A percentile compares a stretch with the other conserved stretches of the same genome.
Conservation (phyloP, 1,284 basidiomycete species). For the Pholiota adiposa region DNA sequence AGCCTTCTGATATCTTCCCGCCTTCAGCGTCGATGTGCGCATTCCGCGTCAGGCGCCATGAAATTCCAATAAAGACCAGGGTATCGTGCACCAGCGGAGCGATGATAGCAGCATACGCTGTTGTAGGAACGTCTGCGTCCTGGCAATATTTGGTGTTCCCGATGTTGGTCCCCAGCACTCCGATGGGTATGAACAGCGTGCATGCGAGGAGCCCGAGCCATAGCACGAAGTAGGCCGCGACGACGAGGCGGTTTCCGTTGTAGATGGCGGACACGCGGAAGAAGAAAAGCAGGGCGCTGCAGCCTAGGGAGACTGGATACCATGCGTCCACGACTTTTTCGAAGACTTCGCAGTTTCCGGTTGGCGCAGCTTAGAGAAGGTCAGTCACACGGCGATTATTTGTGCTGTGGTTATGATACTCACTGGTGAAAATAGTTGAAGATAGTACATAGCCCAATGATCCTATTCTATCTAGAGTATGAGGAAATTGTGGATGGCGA, state of each 20-base stretch:
- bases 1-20: slow-evolving; percentile 10
- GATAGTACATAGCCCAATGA: slow-evolving; percentile 14
- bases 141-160: slow-evolving; percentile 32
- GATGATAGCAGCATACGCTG: slow-evolving; percentile 19
- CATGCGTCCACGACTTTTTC: slow-evolving; percentile 14
- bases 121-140: slow-evolving; percentile 20
- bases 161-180: slow-evolving; percentile 25
- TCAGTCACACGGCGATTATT: slow-evolving; percentile 2
- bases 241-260: slow-evolving; percentile 23
- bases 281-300: slow-evolving; percentile 36
- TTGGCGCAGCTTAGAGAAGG: slow-evolving; percentile 17
- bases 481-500: not conserved
- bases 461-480: not conserved
- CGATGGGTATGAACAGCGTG: slow-evolving; percentile 21
- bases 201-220: slow-evolving; percentile 32
- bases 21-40: slow-evolving; percentile 3
- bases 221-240: slow-evolving; percentile 29
- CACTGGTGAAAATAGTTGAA: slow-evolving; percentile 11
- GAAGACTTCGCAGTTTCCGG: slow-evolving; percentile 19
- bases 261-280: slow-evolving; percentile 37
- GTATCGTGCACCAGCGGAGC: slow-evolving; percentile 28
- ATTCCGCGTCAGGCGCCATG: slow-evolving; percentile 24
- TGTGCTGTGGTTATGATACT: not conserved
- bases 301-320: slow-evolving; percentile 27
- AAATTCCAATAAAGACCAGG: slow-evolving; percentile 33